Conservation (phyloP, 148 eudicot species). For the Chenopodium berlandieri region DNA sequence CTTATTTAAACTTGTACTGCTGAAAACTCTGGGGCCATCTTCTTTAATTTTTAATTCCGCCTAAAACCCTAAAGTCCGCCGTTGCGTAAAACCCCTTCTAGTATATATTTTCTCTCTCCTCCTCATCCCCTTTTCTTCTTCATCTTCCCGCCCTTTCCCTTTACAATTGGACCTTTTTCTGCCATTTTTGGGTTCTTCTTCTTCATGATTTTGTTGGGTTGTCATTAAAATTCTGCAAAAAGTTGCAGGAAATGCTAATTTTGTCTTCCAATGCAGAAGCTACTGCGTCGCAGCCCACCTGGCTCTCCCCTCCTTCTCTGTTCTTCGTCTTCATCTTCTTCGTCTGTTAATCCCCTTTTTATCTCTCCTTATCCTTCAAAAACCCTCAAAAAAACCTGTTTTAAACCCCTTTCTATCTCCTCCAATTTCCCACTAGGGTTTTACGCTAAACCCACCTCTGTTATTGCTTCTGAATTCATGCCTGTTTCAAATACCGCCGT, state of each 20-base stretch:
- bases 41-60: neutral
- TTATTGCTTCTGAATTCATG: constrained; percentile 19
- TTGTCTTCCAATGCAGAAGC: constrained; percentile 58
- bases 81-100: neutral
- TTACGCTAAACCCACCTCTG: neutral
- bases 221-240: neutral
- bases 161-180: neutral
- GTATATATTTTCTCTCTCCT: neutral
- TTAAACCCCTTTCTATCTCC: constrained; percentile 25
- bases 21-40: neutral
- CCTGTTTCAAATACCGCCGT: constrained; percentile 16
- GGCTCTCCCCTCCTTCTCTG: constrained; percentile 24
- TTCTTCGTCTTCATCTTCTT: constrained; percentile 22
- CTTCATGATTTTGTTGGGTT: constrained; percentile 21
- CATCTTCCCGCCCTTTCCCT: constrained; percentile 8
- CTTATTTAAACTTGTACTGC: too few relatives aligned
- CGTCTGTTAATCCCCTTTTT: neutral
- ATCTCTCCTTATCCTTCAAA: constrained; percentile 15
- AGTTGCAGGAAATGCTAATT: constrained; percentile 15
- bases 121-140: neutral
- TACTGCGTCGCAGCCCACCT: constrained; percentile 52
- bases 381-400: constrained; percentile 10
- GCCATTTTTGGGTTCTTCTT: neutral
- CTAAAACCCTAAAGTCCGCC: constrained; percentile 14
- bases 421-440: constrained; percentile 2